Percentiles rank a stretch among this genome's conserved stretches.
phyloP scores from a whole-genome alignment of 2,329 filamentous ascomycete genomes.

The Volutella citrinella region DNA sequence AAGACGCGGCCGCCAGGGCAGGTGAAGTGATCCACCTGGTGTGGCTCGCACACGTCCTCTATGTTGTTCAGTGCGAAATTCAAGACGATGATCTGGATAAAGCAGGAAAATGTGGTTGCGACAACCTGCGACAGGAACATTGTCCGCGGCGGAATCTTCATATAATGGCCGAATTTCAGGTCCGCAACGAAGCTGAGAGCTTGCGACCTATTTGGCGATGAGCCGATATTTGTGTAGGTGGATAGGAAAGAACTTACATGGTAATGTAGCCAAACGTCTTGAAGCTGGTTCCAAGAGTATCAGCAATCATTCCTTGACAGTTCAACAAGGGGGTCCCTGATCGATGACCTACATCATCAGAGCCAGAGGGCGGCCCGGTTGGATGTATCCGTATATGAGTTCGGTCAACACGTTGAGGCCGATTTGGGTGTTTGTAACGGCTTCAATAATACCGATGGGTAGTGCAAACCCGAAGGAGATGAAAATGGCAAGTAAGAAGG shows the following conservation, averaged over 20 bases:
- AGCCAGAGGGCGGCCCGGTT: constrained; percentile 67
- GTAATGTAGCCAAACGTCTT: constrained; percentile 63
- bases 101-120: constrained; percentile 63
- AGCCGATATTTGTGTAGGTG: constrained; percentile 1
- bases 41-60: constrained; percentile 57
- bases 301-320: background rate
- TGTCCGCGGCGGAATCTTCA: constrained; percentile 65
- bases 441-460: constrained; percentile 68
- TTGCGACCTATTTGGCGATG: constrained; percentile 43
- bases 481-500: constrained; percentile 62
- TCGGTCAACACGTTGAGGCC: constrained; percentile 73
- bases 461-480: constrained; percentile 64
- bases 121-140: constrained; percentile 66
- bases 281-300: constrained; percentile 40
- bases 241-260: constrained; percentile 37
- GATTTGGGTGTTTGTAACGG: constrained; percentile 67
- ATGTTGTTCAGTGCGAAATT: constrained; percentile 62
- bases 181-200: constrained; percentile 63
- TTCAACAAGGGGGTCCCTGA: too few species aligned
- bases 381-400: constrained; percentile 73
- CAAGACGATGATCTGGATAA: constrained; percentile 63
- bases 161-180: constrained; percentile 71
- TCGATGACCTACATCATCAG: constrained; percentile 68
- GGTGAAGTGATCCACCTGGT: constrained; percentile 57
- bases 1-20: constrained; percentile 64